Evolutionary conservation across 1,139 yeast species (phyloP).

Genomic region (Pichia inconspicua): DNA sequence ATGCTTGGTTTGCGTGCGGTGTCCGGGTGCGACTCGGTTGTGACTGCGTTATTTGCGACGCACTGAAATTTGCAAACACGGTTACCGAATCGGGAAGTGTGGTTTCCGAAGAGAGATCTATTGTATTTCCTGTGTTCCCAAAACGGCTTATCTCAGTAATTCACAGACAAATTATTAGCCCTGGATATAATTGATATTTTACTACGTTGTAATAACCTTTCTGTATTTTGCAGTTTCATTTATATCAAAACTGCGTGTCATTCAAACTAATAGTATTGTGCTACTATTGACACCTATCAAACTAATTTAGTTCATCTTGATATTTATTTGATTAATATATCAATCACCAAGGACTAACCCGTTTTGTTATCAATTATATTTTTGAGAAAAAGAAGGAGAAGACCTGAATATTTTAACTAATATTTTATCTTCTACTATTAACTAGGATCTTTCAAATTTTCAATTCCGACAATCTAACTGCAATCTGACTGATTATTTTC

Average conservation of each 20-base stretch:
- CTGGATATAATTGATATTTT: not conserved
- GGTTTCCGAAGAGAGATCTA: not conserved
- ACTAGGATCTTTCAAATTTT: not conserved
- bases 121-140: constrained; percentile 1
- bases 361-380: not conserved
- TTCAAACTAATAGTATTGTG: not conserved
- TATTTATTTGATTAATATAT: constrained; percentile 15
- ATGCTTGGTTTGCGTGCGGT: not conserved
- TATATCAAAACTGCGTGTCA: not conserved
- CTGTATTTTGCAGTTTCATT: not conserved
- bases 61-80: not conserved
- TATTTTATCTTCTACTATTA: not conserved
- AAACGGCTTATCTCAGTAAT: constrained; percentile 8
- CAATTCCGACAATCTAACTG: too few species aligned
- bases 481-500: too few species aligned
- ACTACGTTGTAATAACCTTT: not conserved
- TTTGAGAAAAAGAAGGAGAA: not conserved
- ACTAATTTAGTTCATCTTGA: constrained; percentile 1
- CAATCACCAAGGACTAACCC: not conserved
- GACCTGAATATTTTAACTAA: not conserved
- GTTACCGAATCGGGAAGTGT: not conserved
- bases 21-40: not conserved
- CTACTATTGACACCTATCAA: not conserved
- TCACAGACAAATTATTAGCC: too few species aligned
- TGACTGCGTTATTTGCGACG: not conserved